Evolutionary conservation across 2,329 filamentous ascomycete genomes (phyloP).

Genomic region (Pseudogymnoascus sp.): DNA sequence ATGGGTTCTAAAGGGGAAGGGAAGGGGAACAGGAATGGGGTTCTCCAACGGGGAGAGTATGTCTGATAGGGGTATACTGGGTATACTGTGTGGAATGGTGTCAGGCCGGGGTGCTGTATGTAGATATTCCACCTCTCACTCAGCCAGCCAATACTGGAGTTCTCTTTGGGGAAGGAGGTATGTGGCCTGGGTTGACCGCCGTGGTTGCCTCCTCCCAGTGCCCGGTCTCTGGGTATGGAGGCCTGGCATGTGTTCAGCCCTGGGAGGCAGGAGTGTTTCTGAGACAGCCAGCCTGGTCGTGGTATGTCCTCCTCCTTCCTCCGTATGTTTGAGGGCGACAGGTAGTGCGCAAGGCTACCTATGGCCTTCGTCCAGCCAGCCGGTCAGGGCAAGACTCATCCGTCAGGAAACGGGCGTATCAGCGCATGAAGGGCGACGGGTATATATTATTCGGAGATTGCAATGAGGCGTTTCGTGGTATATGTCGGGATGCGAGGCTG

Average conservation of each 20-base stretch:
- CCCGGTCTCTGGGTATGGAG: neutral
- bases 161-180: neutral
- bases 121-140: neutral
- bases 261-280: neutral
- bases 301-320: neutral
- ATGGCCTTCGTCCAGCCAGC: neutral
- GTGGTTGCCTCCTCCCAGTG: neutral
- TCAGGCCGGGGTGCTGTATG: neutral
- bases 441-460: neutral
- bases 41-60: neutral
- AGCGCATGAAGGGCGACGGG: neutral
- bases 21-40: neutral
- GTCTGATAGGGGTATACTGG: neutral
- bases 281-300: neutral
- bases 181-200: neutral
- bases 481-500: neutral
- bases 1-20: neutral
- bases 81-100: neutral
- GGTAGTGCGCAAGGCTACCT: neutral
- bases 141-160: neutral
- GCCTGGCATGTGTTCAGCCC: neutral
- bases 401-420: neutral
- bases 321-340: neutral
- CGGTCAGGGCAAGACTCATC: neutral
- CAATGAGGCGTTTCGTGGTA: neutral